phyloP scores from a whole-genome alignment of 768 basidiomycete genomes.

The Leccinum fibrillosum region DNA sequence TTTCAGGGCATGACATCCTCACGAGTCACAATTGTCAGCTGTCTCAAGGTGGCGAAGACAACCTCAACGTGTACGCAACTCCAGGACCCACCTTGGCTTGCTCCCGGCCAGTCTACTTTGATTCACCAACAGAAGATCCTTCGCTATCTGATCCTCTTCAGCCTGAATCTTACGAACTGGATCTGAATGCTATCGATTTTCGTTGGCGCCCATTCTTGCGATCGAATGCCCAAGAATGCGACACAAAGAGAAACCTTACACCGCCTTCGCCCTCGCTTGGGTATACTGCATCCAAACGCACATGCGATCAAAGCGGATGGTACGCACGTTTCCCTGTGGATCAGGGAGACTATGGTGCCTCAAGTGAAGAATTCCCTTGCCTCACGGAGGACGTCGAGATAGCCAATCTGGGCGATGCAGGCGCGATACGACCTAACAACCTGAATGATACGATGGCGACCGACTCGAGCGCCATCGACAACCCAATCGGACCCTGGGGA shows the following conservation, averaged over 20 bases:
- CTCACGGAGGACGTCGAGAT: slow-evolving; percentile 7
- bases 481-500: slow-evolving; percentile 1
- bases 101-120: slow-evolving; percentile 43
- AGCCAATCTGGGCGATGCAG: slow-evolving; percentile 5
- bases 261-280: slow-evolving; percentile 1
- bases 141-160: slow-evolving; percentile 38
- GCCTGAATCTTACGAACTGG: slow-evolving; percentile 35
- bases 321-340: slow-evolving; percentile 10
- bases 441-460: background rate
- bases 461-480: background rate
- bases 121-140: slow-evolving; percentile 51
- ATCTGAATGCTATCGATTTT: slow-evolving; percentile 47
- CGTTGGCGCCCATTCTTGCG: slow-evolving; percentile 52
- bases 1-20: slow-evolving; percentile 3
- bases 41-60: slow-evolving; percentile 2
- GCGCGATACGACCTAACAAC: slow-evolving; percentile 9
- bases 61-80: slow-evolving; percentile 36
- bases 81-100: slow-evolving; percentile 43
- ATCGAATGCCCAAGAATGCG: slow-evolving; percentile 16
- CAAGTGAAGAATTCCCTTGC: slow-evolving; percentile 10
- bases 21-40: background rate
- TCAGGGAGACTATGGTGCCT: slow-evolving; percentile 6
- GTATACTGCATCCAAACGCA: slow-evolving; percentile 3
- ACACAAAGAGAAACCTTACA: background rate
- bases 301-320: slow-evolving; percentile 18